phyloP scores from a whole-genome alignment of 1,284 basidiomycete species.

The Hemileia vastatrix region DNA sequence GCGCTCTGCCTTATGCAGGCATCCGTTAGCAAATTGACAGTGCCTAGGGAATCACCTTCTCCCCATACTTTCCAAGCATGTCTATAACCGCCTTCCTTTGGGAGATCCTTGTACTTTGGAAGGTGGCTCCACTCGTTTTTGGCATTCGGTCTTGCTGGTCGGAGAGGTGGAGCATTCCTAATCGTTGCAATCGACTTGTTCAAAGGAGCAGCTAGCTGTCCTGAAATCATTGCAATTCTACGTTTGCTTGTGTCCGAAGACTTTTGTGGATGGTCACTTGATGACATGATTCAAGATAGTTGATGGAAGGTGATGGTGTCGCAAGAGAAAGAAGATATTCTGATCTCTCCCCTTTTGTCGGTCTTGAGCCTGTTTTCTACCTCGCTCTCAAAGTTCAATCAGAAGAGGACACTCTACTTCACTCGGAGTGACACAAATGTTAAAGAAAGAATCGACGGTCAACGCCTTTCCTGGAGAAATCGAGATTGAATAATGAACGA shows the following conservation, averaged over 20 bases:
- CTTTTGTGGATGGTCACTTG: too few species aligned
- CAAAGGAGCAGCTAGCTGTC: not conserved
- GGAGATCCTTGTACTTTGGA: conserved; percentile 31
- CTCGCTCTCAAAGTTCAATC: too few species aligned
- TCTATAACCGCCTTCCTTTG: conserved; percentile 31
- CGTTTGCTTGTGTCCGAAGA: not conserved
- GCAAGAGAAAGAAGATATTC: too few species aligned
- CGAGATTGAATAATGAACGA: too few species aligned
- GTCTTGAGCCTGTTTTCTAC: too few species aligned
- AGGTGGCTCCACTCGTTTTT: conserved; percentile 29
- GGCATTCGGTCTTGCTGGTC: conserved; percentile 6
- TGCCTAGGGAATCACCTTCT: conserved; percentile 36
- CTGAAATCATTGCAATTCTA: not conserved
- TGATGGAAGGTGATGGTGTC: too few species aligned
- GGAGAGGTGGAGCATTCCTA: not conserved
- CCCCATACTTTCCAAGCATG: conserved; percentile 42
- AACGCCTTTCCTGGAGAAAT: too few species aligned
- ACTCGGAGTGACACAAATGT: too few species aligned
- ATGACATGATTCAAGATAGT: too few species aligned
- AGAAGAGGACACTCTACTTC: too few species aligned
- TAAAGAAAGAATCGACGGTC: too few species aligned
- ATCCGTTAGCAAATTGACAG: conserved; percentile 43
- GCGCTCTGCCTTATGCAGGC: conserved; percentile 56
- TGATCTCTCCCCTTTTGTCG: too few species aligned
- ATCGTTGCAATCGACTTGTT: not conserved